phyloP scores from a whole-genome alignment of 805 yeast species.

The Schwanniomyces sp. region DNA sequence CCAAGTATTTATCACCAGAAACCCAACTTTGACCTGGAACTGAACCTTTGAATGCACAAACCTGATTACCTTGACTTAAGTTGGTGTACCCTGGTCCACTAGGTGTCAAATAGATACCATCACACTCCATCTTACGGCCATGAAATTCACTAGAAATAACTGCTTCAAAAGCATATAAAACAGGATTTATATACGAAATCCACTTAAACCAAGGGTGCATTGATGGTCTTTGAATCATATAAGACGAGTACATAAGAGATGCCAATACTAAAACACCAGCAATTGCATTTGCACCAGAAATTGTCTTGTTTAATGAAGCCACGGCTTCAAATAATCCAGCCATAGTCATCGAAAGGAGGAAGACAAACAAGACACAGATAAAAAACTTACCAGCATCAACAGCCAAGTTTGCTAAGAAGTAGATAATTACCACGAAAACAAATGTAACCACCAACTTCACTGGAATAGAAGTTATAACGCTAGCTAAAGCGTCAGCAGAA shows the following conservation, averaged over 20 bases:
- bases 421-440: constrained; percentile 49
- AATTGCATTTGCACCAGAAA: constrained; percentile 59
- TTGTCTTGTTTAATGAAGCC: constrained; percentile 48
- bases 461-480: constrained; percentile 58
- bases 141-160: constrained; percentile 58
- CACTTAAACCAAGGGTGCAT: constrained; percentile 68
- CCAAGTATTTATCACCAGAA: constrained; percentile 29
- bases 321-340: constrained; percentile 55
- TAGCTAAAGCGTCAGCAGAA: constrained; percentile 63
- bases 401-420: constrained; percentile 54
- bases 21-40: constrained; percentile 19
- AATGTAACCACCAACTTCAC: constrained; percentile 43
- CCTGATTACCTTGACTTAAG: constrained; percentile 5
- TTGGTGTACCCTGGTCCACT: constrained; percentile 30
- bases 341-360: constrained; percentile 49
- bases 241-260: constrained; percentile 54
- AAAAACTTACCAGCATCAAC: constrained; percentile 55
- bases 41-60: constrained; percentile 25
- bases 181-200: constrained; percentile 61
- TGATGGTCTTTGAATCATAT: constrained; percentile 54
- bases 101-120: constrained; percentile 44
- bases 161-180: constrained; percentile 58
- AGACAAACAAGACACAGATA: constrained; percentile 46
- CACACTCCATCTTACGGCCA: constrained; percentile 46
- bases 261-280: constrained; percentile 51